Base-by-base conservation (phyloP, 139 green algal species). In the Micractinium sp. region DNA sequence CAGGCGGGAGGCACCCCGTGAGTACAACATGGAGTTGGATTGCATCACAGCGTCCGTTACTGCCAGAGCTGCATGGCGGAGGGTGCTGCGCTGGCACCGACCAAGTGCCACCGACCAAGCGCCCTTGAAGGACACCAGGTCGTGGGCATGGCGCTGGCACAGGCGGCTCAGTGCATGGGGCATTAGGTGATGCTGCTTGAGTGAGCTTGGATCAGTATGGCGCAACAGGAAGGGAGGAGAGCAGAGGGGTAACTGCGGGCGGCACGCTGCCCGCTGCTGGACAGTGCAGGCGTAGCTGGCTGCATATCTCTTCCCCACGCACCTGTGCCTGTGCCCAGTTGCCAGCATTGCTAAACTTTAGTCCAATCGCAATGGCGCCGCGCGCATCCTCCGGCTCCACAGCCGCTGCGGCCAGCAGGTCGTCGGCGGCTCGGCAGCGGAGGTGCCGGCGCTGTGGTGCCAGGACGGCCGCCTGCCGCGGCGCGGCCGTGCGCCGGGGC, bases 331-430 rank as follows among this genome's bases (percentile, higher is more conserved):
- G n/a, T 18, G 31, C 53, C 90, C 92, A 92, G 0, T 93, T 35
- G 31, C 87, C 81, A 22, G 79, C 85, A 5, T 92, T 69, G 33
- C 87, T 90, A 23, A 90, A 77, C 67, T 92, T 86, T 1, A 95
- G 78, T 3, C 93, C 93, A 16, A 91, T 41, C 0, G 91, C 90
- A 56, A 95, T 95, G 15, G 93, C 93, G 31, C 82, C 92, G 12
- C 87, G 79, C 18, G 90, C 77, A 31, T 87, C 67, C 67, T 87
- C 74, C 16, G 74, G 74, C 23, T 80, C 74, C 1, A 38, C 74
- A 29, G 33, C 63, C 18, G 74, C 74, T 7, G 74, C 33, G 16
- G 23, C 63, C n/a, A 80, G 74, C 74, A 80, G 74, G 5, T 80
- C 74, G 74, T 80, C 74, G 0, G 74, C 74, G 15, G 74, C 74